phyloP scores from a whole-genome alignment of 306 rosid species.

The Cicer pinnatifidum region DNA sequence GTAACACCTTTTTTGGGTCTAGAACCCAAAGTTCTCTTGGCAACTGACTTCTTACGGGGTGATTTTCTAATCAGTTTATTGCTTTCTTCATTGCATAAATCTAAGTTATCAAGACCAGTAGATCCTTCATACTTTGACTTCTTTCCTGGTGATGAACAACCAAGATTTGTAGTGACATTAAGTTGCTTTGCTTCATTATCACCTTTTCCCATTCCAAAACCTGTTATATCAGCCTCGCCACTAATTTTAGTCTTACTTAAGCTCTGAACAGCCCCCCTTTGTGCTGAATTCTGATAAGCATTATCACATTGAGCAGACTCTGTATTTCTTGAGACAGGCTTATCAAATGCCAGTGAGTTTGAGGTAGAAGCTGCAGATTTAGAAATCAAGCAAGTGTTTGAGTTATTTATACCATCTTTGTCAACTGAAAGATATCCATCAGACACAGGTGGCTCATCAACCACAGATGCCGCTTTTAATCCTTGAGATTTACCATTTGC shows the following conservation, averaged over 20 bases:
- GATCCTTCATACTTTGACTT: slow-evolving; percentile 44
- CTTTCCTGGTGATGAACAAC: slow-evolving; percentile 49
- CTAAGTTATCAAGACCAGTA: slow-evolving; percentile 44
- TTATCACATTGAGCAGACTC: slow-evolving; percentile 44
- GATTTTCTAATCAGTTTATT: slow-evolving; percentile 45
- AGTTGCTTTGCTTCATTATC: slow-evolving; percentile 46
- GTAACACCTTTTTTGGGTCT: slow-evolving; percentile 54
- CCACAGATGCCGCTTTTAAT: slow-evolving; percentile 39
- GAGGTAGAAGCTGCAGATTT: slow-evolving; percentile 40
- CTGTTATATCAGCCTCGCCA: slow-evolving; percentile 46
- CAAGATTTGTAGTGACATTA: slow-evolving; percentile 42
- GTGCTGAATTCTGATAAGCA: slow-evolving; percentile 45
- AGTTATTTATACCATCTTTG: slow-evolving; percentile 45
- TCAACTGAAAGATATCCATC: slow-evolving; percentile 40
- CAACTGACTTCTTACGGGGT: slow-evolving; percentile 52
- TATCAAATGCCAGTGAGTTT: slow-evolving; percentile 45
- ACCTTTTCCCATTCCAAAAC: slow-evolving; percentile 46
- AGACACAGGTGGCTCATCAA: slow-evolving; percentile 48
- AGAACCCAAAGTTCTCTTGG: slow-evolving; percentile 71
- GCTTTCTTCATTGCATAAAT: slow-evolving; percentile 48
- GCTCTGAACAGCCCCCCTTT: slow-evolving; percentile 39
- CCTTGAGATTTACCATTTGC: slow-evolving; percentile 46
- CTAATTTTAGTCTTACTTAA: slow-evolving; percentile 41
- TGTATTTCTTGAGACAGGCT: slow-evolving; percentile 42
- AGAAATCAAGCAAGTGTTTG: slow-evolving; percentile 29